Conservation (phyloP, 306 rosid genomes). For the Rosa rugosa region DNA sequence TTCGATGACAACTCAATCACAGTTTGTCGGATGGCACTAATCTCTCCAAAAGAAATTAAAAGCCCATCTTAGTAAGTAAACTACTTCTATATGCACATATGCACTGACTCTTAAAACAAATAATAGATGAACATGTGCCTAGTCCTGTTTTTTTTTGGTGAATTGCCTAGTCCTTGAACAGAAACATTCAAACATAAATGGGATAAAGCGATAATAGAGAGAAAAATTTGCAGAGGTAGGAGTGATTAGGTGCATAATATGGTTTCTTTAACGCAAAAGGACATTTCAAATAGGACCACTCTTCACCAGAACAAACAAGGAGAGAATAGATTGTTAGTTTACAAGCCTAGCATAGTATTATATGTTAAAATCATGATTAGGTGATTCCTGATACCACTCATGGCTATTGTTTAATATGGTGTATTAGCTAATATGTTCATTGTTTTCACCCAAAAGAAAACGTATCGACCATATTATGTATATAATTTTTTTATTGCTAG, state of each 20-base stretch:
- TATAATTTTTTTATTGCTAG: no score
- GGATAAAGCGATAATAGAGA: neutral
- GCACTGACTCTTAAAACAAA: neutral
- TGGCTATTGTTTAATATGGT: neutral
- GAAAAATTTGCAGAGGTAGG: neutral
- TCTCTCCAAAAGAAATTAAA: neutral
- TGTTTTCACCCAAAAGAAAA: neutral
- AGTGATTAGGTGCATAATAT: neutral
- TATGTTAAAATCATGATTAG: constrained; percentile 1
- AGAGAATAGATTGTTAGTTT: neutral
- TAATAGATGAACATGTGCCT: neutral
- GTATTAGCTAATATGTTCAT: neutral
- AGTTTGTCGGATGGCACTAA: neutral
- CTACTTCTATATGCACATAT: neutral
- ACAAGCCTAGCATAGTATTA: neutral
- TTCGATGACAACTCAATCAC: no score
- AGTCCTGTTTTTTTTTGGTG: no score
- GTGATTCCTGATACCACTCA: neutral
- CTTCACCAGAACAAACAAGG: neutral
- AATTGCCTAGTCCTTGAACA: neutral
- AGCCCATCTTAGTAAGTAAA: neutral
- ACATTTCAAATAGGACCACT: neutral
- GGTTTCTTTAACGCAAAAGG: neutral
- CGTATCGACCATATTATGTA: neutral
- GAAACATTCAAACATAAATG: neutral